phyloP scores from a whole-genome alignment of 805 yeast genomes.

The Candida gorgasii region DNA sequence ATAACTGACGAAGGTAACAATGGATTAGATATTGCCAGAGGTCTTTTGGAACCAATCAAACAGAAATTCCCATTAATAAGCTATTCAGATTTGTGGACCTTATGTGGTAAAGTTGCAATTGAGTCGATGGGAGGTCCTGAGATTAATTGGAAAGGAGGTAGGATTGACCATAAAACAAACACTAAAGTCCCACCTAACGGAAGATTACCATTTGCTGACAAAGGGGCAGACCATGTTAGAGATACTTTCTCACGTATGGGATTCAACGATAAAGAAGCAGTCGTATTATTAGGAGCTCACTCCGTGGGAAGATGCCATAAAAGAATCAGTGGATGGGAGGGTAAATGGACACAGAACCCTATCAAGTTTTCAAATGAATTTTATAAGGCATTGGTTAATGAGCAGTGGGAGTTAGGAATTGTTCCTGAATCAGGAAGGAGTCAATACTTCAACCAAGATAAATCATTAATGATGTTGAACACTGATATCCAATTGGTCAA shows the following conservation, averaged over 20 bases:
- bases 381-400: conserved; percentile 40
- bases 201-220: conserved; percentile 52
- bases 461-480: conserved; percentile 81
- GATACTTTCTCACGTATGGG: conserved; percentile 52
- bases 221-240: conserved; percentile 47
- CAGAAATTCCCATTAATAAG: conserved; percentile 59
- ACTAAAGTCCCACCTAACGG: conserved; percentile 46
- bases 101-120: conserved; percentile 66
- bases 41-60: conserved; percentile 56
- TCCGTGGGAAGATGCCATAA: conserved; percentile 76
- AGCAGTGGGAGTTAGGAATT: conserved; percentile 50
- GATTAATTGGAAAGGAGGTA: conserved; percentile 57
- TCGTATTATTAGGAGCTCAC: conserved; percentile 74
- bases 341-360: conserved; percentile 88
- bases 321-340: conserved; percentile 74
- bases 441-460: conserved; percentile 62
- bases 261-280: conserved; percentile 69
- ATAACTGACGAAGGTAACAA: conserved; percentile 53
- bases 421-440: conserved; percentile 51
- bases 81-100: conserved; percentile 70
- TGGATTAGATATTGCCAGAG: conserved; percentile 55
- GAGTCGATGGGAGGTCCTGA: conserved; percentile 67
- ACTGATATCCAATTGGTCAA: conserved; percentile 72
- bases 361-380: conserved; percentile 75
- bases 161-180: conserved; percentile 35